Conservation (phyloP, 2,329 filamentous ascomycete species). For the Pseudogymnoascus sp. region DNA sequence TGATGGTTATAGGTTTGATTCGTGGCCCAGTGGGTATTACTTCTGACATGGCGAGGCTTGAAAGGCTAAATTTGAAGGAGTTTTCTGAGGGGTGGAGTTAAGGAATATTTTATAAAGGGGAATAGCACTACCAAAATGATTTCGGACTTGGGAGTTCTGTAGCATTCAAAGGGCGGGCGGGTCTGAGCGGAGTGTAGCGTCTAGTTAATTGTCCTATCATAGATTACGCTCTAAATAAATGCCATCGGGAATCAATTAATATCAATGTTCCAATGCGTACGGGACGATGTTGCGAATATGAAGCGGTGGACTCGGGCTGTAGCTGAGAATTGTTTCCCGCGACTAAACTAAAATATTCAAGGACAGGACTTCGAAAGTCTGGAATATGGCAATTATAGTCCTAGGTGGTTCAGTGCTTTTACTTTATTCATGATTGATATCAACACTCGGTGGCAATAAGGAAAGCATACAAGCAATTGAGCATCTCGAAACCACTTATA, state of each 20-base stretch:
- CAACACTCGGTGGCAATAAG: neutral
- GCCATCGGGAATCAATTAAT: neutral
- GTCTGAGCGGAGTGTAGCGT: neutral
- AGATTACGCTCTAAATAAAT: neutral
- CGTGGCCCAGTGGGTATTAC: neutral
- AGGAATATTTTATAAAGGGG: neutral
- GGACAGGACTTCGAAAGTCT: neutral
- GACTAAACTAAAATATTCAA: neutral
- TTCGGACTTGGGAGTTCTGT: neutral
- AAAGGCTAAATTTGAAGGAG: neutral
- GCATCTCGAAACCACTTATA: neutral
- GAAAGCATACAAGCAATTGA: neutral
- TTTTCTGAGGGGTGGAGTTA: neutral
- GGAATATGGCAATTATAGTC: neutral
- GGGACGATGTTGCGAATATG: neutral
- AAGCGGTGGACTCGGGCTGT: neutral
- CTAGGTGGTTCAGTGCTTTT: neutral
- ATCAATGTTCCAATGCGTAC: neutral
- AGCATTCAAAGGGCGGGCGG: neutral
- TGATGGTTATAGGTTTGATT: neutral
- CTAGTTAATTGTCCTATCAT: neutral
- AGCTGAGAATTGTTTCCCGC: neutral
- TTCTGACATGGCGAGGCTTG: neutral
- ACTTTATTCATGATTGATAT: too few relatives aligned
- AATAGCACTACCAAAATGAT: neutral